Base-by-base conservation (phyloP, 441 rosid genomes). In the Viola pubescens region DNA sequence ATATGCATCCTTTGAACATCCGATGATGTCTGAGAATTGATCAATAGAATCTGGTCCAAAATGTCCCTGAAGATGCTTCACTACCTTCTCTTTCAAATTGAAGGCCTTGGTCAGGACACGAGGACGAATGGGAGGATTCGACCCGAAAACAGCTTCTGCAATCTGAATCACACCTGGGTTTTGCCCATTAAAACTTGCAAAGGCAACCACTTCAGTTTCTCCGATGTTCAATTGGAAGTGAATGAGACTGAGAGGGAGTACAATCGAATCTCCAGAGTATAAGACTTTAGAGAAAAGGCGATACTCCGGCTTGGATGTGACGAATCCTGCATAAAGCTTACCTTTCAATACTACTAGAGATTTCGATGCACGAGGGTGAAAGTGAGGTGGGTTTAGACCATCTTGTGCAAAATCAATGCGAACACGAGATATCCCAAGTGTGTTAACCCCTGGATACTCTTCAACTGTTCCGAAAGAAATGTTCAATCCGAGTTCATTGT, bases 191-290 rank as follows among this genome's bases (percentile, higher is more conserved):
- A 76, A 59, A 38, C 52, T 59, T 3, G 81, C 74, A 51, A 79
- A 50, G 0, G 86, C 77, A 56, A 77, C 74, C 0, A 73, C 82
- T 0, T 46, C 55, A 4, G 64, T 47, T 19, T 49, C 26, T 9
- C 71, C 77, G 7, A 73, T 14, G 42, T 79, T 79, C 13, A 71
- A 43, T 4, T 82, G 79, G 62, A 79, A 82, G 53, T 79, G 78
- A 60, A 79, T 61, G 42, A 75, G 63, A 5, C 83, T 80, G 6
- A 62, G 9, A 7, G 80, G 79, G 10, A 81, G 76, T 10, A 73
- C 77, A 60, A 74, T 74, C 4, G 74, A 77, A 47, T 80, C 81
- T 12, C 82, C 81, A 3, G 49, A 13, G 4, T 9, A 1, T 13
- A 46, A 12, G 49, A 46, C 6, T 46, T 7, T 46, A 0, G 49